Base-by-base conservation (phyloP, 495 filamentous ascomycete genomes). In the Paragyromitra xinjiangensis region DNA sequence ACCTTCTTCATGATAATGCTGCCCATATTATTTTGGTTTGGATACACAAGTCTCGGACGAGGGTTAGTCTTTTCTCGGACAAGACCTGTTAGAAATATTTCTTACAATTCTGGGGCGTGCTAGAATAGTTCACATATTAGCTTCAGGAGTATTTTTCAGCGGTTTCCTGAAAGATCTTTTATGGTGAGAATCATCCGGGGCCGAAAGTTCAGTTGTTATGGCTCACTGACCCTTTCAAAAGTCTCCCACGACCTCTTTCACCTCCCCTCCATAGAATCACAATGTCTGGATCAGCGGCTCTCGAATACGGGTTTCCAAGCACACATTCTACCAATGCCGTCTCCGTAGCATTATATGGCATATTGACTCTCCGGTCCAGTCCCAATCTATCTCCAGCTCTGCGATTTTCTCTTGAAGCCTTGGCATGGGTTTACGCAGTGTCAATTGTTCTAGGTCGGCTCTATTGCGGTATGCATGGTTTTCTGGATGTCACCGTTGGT, bases 381-480 rank as follows among this genome's bases (percentile, higher is more conserved):
- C 86, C 90, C 0, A 86, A 89, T 5, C 82, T 86, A 22, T 85
- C 83, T 6, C 55, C 62, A 11, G 73, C 42, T n/a, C 39, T 69
- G 5, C 37, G 64, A 6, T 85, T 87, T 78, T 81, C 84, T 48
- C 85, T 92, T 26, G 84, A 87, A 7, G 82, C 85, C 5, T 81
- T 92, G 6, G 89, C 90, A 11, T 96, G 94, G 83, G 88, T 91
- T 65, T 99, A 98, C 81, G 93, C 92, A 11, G 83, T 89, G n/a
- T 97, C 94, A 26, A 97, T 99, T 77, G 86, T 97, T 34, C 80
- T 98, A 67, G 95, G 95, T 24, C 89, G 95, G 58, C 85, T 99
- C 26, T 98, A 98, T 84, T 98, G 95, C 82, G 95, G 95, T 64
- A 99, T 99, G 95, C 95, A 99, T 84, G 95, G 95, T 45, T 95